Evolutionary conservation across 1,139 yeast species (phyloP).

Genomic region (Pichia sp.): DNA sequence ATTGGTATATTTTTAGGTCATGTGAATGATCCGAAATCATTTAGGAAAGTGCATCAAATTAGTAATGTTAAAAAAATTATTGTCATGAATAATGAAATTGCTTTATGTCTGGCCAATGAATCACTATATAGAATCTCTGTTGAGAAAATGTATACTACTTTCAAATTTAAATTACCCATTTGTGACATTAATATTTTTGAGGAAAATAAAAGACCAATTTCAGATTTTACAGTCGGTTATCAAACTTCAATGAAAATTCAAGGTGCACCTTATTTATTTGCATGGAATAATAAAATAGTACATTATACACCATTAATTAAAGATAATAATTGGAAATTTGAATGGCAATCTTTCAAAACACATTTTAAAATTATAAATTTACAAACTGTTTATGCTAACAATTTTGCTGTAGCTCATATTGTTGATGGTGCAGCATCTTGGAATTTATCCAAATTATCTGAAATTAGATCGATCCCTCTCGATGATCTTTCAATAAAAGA

Average conservation of each 20-base stretch:
- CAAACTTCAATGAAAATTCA: conserved; percentile 20
- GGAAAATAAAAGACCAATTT: conserved; percentile 17
- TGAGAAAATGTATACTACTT: conserved; percentile 28
- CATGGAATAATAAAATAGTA: conserved; percentile 24
- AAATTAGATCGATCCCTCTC: conserved; percentile 23
- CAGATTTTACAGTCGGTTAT: conserved; percentile 23
- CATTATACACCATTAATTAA: conserved; percentile 17
- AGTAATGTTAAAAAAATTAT: conserved; percentile 53
- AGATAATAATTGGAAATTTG: conserved; percentile 16
- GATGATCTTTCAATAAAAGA: conserved; percentile 21
- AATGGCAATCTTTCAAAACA: conserved; percentile 23
- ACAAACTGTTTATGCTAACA: conserved; percentile 24
- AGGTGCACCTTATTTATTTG: conserved; percentile 19
- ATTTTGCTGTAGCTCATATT: conserved; percentile 24
- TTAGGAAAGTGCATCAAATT: conserved; percentile 57
- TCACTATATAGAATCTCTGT: conserved; percentile 57
- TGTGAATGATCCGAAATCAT: conserved; percentile 31
- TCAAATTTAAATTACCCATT: conserved; percentile 13
- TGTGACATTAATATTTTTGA: conserved; percentile 17
- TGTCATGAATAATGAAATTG: conserved; percentile 50
- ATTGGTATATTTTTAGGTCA: conserved; percentile 39
- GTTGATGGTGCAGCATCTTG: conserved; percentile 24
- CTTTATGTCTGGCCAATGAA: conserved; percentile 54
- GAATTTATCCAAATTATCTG: conserved; percentile 24
- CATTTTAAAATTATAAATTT: conserved; percentile 18